Conservation (phyloP, 2,329 filamentous ascomycete species). For the Setomelanomma holmii region DNA sequence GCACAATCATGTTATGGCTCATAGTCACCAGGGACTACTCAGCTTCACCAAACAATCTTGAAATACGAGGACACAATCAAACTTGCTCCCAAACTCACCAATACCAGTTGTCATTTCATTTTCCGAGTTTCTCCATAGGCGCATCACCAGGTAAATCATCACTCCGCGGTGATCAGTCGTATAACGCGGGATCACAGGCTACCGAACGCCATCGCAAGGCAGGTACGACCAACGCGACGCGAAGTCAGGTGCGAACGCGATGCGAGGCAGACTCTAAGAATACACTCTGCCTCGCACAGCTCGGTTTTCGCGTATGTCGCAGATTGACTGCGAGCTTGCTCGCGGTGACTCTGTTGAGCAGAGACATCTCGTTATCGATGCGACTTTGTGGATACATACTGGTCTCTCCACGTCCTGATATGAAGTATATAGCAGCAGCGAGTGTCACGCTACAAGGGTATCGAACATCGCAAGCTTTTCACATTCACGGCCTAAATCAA, state of each 20-base stretch:
- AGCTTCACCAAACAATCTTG: not conserved
- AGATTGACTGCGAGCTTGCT: slow-evolving; percentile 16
- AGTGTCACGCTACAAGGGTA: not conserved
- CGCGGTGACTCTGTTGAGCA: slow-evolving; percentile 3
- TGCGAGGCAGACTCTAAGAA: slow-evolving; percentile 1
- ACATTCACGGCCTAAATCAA: no score
- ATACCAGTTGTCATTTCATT: not conserved
- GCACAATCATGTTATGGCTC: not conserved
- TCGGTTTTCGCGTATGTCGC: slow-evolving; percentile 17
- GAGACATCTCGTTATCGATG: slow-evolving; percentile 3
- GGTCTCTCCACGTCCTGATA: not conserved
- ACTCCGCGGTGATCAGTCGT: slow-evolving; percentile 3
- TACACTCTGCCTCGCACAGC: slow-evolving; percentile 7
- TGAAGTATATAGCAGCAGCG: not conserved
- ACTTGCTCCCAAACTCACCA: not conserved
- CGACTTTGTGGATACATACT: not conserved
- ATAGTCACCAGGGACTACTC: not conserved
- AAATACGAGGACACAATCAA: not conserved
- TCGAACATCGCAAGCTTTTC: not conserved
- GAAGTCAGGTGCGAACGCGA: slow-evolving; percentile 33
- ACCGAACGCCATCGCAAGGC: slow-evolving; percentile 9
- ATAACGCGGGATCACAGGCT: slow-evolving; percentile 4
- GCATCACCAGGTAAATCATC: slow-evolving; percentile 8
- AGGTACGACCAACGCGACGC: slow-evolving; percentile 27
- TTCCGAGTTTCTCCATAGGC: not conserved